A percentile compares a stretch with the other conserved stretches of the same genome.
These are phyloP conservation scores for Strigomonas galati DNA, from an alignment of 208 protist species.

Conservation along the genomic window DNA sequence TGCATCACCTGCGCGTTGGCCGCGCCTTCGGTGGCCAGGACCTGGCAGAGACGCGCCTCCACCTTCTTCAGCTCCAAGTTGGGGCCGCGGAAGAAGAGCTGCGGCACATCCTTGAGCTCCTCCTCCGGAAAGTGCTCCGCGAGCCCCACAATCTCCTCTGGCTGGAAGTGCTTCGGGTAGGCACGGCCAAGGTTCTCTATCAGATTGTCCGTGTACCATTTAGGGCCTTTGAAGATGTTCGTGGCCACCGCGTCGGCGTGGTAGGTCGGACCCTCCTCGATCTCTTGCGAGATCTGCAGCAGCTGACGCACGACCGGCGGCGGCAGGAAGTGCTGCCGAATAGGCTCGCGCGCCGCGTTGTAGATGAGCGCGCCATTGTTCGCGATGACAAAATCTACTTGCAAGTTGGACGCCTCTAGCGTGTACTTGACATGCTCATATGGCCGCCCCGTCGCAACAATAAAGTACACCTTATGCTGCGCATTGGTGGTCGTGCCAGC, in stretches of 20 bases:
- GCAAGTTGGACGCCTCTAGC: constrained; percentile 19
- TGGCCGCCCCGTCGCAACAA: constrained; percentile 40
- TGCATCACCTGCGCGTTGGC: constrained; percentile 15
- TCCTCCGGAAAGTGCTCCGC: constrained; percentile 2
- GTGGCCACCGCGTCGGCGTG: constrained; percentile 12
- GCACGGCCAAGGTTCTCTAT: constrained; percentile 17
- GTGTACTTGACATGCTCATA: constrained; percentile 30
- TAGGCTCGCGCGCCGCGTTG: not conserved
- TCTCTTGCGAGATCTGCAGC: constrained; percentile 1
- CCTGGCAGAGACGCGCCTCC: constrained; percentile 14
- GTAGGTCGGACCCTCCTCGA: not conserved
- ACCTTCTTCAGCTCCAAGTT: constrained; percentile 16
- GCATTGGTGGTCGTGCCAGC: not conserved
- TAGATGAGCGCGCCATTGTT: constrained; percentile 37
- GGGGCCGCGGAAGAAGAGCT: constrained; percentile 31
- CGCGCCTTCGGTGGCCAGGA: constrained; percentile 10
- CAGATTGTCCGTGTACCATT: constrained; percentile 26
- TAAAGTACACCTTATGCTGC: constrained; percentile 10
- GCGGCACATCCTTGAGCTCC: constrained; percentile 22
- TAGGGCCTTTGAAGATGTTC: constrained; percentile 29
- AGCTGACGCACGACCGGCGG: constrained; percentile 19
- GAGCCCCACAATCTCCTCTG: constrained; percentile 23
- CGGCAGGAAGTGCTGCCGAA: constrained; percentile 17
- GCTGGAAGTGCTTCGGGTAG: constrained; percentile 29
- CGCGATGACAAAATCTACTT: constrained; percentile 34